phyloP scores from a whole-genome alignment of 305 asterid genomes.

The Solanum hybrid region DNA sequence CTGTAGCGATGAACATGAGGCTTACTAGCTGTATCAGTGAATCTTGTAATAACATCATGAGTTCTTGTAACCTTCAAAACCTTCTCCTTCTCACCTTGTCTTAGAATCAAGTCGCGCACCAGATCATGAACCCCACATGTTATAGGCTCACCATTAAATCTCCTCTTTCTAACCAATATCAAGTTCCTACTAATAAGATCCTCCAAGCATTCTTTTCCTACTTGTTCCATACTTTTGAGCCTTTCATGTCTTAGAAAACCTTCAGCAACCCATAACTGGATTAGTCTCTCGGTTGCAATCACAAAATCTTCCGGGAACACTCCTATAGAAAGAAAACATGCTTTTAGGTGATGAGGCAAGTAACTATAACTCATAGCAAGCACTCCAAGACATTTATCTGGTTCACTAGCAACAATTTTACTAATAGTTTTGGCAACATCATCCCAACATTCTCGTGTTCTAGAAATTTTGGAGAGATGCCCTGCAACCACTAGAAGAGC shows the following conservation, averaged over 20 bases:
- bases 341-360: not conserved
- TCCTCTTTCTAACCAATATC: not conserved
- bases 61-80: not conserved
- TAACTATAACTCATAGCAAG: not conserved
- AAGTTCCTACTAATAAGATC: not conserved
- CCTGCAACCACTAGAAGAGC: not conserved
- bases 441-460: not conserved
- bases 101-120: not conserved
- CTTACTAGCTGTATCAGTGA: not conserved
- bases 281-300: not conserved
- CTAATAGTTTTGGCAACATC: not conserved
- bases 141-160: not conserved
- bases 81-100: not conserved
- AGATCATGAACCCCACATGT: constrained; percentile 6
- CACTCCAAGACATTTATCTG: not conserved
- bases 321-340: not conserved
- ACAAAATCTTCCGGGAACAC: not conserved
- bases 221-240: not conserved
- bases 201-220: not conserved
- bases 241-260: not conserved
- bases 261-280: not conserved
- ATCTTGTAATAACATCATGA: not conserved
- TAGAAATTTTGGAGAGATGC: not conserved
- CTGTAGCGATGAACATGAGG: not conserved
- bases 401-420: not conserved